phyloP scores from a whole-genome alignment of 2,329 filamentous ascomycete species.

The Orbilia brochopaga region DNA sequence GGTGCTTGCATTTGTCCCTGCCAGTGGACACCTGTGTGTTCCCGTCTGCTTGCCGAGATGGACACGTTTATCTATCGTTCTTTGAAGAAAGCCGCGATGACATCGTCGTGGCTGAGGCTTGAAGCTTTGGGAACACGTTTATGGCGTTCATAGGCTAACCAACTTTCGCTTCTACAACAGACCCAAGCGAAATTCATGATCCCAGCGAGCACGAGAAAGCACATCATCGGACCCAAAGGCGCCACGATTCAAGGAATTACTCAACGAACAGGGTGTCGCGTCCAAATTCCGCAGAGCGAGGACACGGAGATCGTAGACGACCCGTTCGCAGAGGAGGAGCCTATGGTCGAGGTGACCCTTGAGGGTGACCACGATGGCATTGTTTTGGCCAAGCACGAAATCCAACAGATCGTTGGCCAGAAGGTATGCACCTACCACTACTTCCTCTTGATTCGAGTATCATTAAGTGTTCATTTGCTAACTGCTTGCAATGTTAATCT shows the following conservation, averaged over 20 bases:
- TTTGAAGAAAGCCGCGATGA: too few relatives aligned
- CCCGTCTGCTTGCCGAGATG: slow-evolving; percentile 51
- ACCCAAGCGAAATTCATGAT: slow-evolving; percentile 67
- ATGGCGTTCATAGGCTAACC: background rate
- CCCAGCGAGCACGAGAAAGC: slow-evolving; percentile 79
- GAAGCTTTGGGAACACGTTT: background rate
- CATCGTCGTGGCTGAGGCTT: too few relatives aligned
- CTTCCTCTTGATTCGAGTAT: background rate
- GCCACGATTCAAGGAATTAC: slow-evolving; percentile 88
- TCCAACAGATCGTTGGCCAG: slow-evolving; percentile 86
- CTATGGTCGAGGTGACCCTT: slow-evolving; percentile 81
- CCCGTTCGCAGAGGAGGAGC: slow-evolving; percentile 69
- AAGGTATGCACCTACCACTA: slow-evolving; percentile 63
- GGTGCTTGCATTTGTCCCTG: slow-evolving; percentile 24
- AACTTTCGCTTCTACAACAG: slow-evolving; percentile 62
- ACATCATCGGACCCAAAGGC: slow-evolving; percentile 92
- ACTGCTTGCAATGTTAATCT: too few relatives aligned
- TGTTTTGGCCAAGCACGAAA: slow-evolving; percentile 79
- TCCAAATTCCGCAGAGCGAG: slow-evolving; percentile 85
- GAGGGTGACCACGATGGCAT: slow-evolving; percentile 91
- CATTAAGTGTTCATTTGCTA: background rate
- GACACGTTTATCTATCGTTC: too few relatives aligned
- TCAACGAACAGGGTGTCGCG: slow-evolving; percentile 84
- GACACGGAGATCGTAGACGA: slow-evolving; percentile 69
- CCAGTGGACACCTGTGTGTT: slow-evolving; percentile 53